phyloP scores from a whole-genome alignment of 2,329 filamentous ascomycete genomes.

The Botrytis squamosa region DNA sequence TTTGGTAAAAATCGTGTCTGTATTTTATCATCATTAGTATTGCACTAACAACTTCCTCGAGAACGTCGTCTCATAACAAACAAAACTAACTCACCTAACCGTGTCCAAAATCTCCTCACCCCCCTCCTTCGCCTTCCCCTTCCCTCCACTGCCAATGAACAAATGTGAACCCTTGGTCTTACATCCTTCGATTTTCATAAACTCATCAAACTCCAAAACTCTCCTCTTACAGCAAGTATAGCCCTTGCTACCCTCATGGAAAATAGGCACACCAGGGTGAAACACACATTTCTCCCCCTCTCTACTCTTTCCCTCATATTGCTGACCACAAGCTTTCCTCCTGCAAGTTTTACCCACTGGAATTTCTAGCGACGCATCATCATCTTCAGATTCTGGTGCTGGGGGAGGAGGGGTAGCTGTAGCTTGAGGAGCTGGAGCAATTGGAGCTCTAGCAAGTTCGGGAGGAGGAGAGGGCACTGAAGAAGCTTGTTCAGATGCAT shows the following conservation, averaged over 20 bases:
- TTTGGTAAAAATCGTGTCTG: constrained; percentile 94
- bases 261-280: constrained; percentile 87
- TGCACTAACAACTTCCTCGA: background rate
- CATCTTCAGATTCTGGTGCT: constrained; percentile 78
- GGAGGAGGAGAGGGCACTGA: constrained; percentile 42
- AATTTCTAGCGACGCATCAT: constrained; percentile 74
- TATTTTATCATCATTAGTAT: constrained; percentile 20
- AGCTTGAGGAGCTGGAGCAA: constrained; percentile 45
- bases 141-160: constrained; percentile 78
- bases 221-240: constrained; percentile 96
- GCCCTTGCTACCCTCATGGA: constrained; percentile 97
- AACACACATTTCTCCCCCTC: constrained; percentile 78
- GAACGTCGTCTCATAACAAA: background rate
- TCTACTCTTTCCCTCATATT: constrained; percentile 60
- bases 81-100: constrained; percentile 59
- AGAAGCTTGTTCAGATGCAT: constrained; percentile 24
- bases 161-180: constrained; percentile 77
- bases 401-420: constrained; percentile 53
- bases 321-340: constrained; percentile 68
- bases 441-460: constrained; percentile 39
- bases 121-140: constrained; percentile 57
- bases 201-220: constrained; percentile 96
- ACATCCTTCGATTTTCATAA: constrained; percentile 93
- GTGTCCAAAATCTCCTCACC: constrained; percentile 76
- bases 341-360: constrained; percentile 74